These are phyloP conservation scores for Solanum microdontum DNA, from an alignment of 257 asterid genomes.

Conservation along the genomic window DNA sequence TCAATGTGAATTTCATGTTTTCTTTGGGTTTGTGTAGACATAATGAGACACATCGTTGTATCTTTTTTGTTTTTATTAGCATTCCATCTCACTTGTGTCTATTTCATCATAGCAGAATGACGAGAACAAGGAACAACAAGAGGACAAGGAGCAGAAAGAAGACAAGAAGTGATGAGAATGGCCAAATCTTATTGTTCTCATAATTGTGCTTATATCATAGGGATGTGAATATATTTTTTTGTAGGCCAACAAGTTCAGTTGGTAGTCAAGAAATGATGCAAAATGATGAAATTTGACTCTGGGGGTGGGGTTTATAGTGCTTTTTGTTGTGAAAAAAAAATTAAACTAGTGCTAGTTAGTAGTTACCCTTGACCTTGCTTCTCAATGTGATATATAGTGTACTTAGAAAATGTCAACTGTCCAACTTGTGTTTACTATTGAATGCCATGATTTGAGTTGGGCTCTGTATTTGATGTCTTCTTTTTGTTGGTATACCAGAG, in stretches of 20 bases:
- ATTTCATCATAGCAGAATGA: background rate
- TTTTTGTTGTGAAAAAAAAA: background rate
- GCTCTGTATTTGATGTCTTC: background rate
- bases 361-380: background rate
- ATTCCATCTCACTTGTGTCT: background rate
- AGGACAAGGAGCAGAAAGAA: background rate
- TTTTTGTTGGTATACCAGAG: background rate
- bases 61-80: background rate
- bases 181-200: background rate
- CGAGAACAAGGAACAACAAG: background rate
- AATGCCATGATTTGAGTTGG: background rate
- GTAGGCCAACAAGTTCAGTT: background rate
- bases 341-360: background rate
- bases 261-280: background rate
- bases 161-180: conserved; percentile 3
- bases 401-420: background rate
- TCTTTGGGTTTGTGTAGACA: background rate
- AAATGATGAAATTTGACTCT: background rate
- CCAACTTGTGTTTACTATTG: background rate
- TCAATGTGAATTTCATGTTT: background rate
- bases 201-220: background rate
- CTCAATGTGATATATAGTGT: background rate
- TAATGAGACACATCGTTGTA: background rate
- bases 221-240: background rate
- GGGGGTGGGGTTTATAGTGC: background rate